A percentile compares a stretch with the other conserved stretches of the same genome.
Evolutionary conservation across 139 green algal species (phyloP).

Genomic region (Nannochloris sp.): DNA sequence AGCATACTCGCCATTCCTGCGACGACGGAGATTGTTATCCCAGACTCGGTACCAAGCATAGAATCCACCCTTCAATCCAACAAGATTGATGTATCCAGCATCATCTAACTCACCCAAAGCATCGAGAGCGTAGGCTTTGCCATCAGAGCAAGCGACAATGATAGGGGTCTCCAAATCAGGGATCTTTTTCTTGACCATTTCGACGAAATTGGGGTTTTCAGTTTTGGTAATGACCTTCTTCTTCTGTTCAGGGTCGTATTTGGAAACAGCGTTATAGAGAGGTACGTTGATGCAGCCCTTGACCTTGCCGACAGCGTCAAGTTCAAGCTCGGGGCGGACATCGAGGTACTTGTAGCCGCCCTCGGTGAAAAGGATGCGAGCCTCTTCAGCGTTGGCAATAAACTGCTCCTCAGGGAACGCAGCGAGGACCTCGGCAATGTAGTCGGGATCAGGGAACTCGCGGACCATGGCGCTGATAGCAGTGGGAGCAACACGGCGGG

Average conservation of each 20-base stretch:
- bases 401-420: conserved; percentile 60
- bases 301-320: conserved; percentile 62
- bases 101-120: conserved; percentile 69
- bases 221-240: conserved; percentile 43
- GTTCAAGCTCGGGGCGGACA: conserved; percentile 60
- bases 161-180: conserved; percentile 66
- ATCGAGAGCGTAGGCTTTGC: conserved; percentile 67
- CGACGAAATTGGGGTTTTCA: conserved; percentile 45
- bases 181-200: conserved; percentile 60
- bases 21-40: conserved; percentile 36
- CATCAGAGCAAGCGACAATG: conserved; percentile 69
- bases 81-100: conserved; percentile 67
- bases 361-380: conserved; percentile 44
- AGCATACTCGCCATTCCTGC: conserved; percentile 31
- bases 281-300: conserved; percentile 60
- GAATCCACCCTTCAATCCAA: conserved; percentile 68
- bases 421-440: conserved; percentile 36
- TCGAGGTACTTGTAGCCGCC: conserved; percentile 70
- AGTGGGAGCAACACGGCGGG: neutral
- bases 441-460: conserved; percentile 52
- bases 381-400: conserved; percentile 65
- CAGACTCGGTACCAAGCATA: conserved; percentile 60
- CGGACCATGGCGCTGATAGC: conserved; percentile 10
- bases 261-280: conserved; percentile 6
- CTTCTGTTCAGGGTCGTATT: conserved; percentile 36